phyloP scores from a whole-genome alignment of 164 flowering plant genomes.

The Amborella trichopoda region DNA sequence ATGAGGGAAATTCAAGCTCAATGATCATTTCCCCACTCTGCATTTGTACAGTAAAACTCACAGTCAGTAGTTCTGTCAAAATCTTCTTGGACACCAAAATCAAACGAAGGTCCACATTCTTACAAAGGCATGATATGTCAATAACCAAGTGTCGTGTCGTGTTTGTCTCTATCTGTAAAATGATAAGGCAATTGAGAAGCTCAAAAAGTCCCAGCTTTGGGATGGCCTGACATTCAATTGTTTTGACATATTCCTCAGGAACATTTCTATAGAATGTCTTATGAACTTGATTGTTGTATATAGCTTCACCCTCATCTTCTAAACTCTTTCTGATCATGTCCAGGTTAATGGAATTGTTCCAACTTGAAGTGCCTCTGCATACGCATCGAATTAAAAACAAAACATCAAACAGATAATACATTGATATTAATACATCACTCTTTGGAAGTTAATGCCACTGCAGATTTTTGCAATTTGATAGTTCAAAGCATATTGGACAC shows the following conservation, averaged over 20 bases:
- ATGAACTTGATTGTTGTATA: constrained; percentile 16
- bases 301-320: constrained; percentile 12
- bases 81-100: constrained; percentile 31
- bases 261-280: constrained; percentile 26
- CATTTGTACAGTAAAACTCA: constrained; percentile 11
- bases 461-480: too few relatives aligned
- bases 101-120: constrained; percentile 45
- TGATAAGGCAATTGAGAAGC: not conserved
- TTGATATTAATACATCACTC: too few relatives aligned
- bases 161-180: constrained; percentile 35
- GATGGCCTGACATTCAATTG: constrained; percentile 13
- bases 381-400: too few relatives aligned
- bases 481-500: too few relatives aligned
- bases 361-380: constrained; percentile 15
- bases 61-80: constrained; percentile 14
- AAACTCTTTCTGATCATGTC: constrained; percentile 10
- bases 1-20: not conserved
- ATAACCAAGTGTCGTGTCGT: constrained; percentile 35
- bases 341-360: constrained; percentile 13
- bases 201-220: constrained; percentile 21
- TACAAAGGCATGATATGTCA: constrained; percentile 41
- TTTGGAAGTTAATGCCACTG: too few relatives aligned
- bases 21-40: not conserved
- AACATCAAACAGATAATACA: too few relatives aligned
- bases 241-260: constrained; percentile 25